A percentile compares a stretch with the other conserved stretches of the same genome.
phyloP scores from a whole-genome alignment of 257 asterid genomes.

The Solanum gracilifrons region DNA sequence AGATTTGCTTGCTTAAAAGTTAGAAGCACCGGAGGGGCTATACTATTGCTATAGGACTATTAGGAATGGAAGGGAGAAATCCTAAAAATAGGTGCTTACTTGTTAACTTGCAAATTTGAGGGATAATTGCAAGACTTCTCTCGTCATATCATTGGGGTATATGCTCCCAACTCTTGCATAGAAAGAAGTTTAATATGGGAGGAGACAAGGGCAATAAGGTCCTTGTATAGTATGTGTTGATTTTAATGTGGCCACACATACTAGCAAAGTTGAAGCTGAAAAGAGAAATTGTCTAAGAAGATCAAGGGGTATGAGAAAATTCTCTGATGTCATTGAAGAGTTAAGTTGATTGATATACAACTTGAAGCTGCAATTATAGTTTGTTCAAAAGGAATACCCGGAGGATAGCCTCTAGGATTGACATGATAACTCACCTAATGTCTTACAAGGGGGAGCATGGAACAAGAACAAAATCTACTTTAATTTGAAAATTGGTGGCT shows the following conservation, averaged over 20 bases:
- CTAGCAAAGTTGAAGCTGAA: neutral
- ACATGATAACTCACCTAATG: neutral
- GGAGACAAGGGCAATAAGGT: neutral
- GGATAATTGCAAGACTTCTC: neutral
- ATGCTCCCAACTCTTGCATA: neutral
- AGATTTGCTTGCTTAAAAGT: neutral
- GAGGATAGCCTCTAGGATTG: neutral
- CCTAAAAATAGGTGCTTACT: neutral
- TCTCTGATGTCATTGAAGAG: neutral
- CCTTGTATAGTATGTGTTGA: neutral
- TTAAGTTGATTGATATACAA: neutral
- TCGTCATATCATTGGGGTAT: neutral
- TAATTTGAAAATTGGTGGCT: neutral
- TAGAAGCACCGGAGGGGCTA: neutral
- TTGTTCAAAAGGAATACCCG: neutral
- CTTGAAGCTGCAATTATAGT: neutral
- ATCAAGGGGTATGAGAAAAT: neutral
- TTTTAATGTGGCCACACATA: neutral
- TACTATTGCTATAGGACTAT: neutral
- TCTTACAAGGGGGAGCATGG: neutral
- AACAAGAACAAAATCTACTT: neutral
- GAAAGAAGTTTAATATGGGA: neutral
- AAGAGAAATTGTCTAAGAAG: neutral
- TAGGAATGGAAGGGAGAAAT: neutral
- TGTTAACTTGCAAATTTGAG: neutral